Conservation (phyloP, 1,284 basidiomycete genomes). For the Sphaerobolus stellatus region DNA sequence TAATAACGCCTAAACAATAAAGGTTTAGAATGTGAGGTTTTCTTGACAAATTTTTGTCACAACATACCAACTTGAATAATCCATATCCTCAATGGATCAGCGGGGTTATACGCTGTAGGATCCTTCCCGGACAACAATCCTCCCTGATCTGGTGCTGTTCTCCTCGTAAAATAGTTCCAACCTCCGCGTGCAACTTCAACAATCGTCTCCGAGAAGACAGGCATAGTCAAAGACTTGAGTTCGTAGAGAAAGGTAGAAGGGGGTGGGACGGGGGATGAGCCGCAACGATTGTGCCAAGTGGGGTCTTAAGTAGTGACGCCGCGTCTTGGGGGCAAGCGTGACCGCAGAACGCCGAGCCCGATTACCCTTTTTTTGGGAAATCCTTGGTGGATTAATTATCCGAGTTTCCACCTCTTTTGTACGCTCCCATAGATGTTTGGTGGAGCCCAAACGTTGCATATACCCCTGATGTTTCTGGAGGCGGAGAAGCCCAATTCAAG, state of each 20-base stretch:
- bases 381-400: too few species aligned
- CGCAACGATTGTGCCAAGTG: too few species aligned
- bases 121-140: constrained; percentile 53
- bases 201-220: constrained; percentile 5
- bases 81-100: constrained; percentile 9
- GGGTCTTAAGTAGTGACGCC: background rate
- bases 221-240: background rate
- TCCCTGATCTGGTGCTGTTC: constrained; percentile 6
- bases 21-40: background rate
- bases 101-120: constrained; percentile 44
- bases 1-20: constrained; percentile 62
- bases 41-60: background rate
- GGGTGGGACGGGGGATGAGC: background rate
- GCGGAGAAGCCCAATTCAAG: too few species aligned
- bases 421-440: too few species aligned
- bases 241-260: background rate
- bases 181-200: background rate
- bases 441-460: too few species aligned
- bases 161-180: background rate
- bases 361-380: background rate
- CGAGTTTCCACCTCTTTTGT: too few species aligned
- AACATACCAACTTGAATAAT: constrained; percentile 13
- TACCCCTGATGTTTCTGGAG: too few species aligned
- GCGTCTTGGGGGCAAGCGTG: background rate
- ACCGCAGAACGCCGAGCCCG: background rate